A percentile compares a stretch with the other conserved stretches of the same genome.
Evolutionary conservation across 768 basidiomycete genomes (phyloP).

Genomic region (Wakefieldia striispora): DNA sequence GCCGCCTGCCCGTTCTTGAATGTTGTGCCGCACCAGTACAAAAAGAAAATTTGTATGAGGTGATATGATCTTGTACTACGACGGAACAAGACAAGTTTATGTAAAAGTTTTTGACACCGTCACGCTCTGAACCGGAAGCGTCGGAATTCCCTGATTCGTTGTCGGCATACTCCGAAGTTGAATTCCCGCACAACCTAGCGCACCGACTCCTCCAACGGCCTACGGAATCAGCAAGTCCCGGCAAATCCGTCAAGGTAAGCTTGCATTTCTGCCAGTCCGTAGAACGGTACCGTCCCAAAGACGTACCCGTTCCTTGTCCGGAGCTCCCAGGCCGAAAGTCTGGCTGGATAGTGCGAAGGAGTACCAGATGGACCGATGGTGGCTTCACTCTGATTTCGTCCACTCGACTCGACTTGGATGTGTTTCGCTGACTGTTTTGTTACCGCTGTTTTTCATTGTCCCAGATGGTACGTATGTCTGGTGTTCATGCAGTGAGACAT

Average conservation of each 20-base stretch:
- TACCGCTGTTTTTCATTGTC: not conserved
- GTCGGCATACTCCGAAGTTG: conserved; percentile 30
- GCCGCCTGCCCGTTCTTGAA: too few species aligned
- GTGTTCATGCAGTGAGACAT: not conserved
- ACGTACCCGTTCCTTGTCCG: conserved; percentile 3
- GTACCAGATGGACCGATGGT: conserved; percentile 35
- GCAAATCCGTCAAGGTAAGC: conserved; percentile 62
- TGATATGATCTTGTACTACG: too few species aligned
- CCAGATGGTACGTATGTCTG: conserved; percentile 26
- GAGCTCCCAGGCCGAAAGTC: conserved; percentile 2
- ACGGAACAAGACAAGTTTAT: too few species aligned
- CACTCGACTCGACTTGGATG: conserved; percentile 7
- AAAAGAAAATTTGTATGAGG: too few species aligned
- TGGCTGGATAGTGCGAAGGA: conserved; percentile 40
- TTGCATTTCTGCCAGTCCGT: conserved; percentile 29
- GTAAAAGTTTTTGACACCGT: too few species aligned
- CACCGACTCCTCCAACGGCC: conserved; percentile 9
- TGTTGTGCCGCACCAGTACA: too few species aligned
- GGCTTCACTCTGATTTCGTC: conserved; percentile 13
- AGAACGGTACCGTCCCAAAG: conserved; percentile 7
- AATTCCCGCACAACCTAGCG: conserved; percentile 15
- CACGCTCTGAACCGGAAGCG: not conserved
- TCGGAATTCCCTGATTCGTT: conserved; percentile 9
- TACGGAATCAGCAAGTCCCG: conserved; percentile 27
- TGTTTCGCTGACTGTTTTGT: conserved; percentile 17